Evolutionary conservation across 805 yeast species (phyloP).

Genomic region (Millerago galiae): DNA sequence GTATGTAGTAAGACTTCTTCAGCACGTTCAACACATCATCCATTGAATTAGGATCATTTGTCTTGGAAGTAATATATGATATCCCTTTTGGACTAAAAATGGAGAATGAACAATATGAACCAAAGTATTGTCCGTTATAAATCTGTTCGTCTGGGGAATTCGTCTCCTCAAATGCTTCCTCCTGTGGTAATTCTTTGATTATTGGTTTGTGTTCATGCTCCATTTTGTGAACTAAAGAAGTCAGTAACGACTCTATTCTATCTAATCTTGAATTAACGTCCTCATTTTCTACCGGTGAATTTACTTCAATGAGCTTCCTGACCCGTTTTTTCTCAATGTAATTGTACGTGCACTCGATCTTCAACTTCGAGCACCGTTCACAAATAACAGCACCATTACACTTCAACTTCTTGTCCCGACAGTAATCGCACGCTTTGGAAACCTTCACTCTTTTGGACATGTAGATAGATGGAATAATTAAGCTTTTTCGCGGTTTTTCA

Average conservation of each 20-base stretch:
- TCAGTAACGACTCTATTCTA: constrained; percentile 1
- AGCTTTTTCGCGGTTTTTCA: too few relatives aligned
- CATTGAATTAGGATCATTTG: constrained; percentile 1
- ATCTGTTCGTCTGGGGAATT: constrained; percentile 7
- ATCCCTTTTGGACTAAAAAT: constrained; percentile 33
- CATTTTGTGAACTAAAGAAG: not conserved
- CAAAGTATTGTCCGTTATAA: constrained; percentile 15
- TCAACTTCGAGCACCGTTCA: too few relatives aligned
- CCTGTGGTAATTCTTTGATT: not conserved
- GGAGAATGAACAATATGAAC: constrained; percentile 28
- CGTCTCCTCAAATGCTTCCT: not conserved
- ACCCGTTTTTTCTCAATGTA: constrained; percentile 50
- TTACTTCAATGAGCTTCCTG: not conserved
- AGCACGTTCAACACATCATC: not conserved
- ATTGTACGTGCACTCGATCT: constrained; percentile 57
- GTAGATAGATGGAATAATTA: too few relatives aligned
- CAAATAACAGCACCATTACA: constrained; percentile 53
- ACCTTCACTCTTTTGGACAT: not conserved
- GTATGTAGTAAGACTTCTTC: too few relatives aligned
- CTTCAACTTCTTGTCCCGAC: constrained; percentile 64
- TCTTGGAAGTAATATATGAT: constrained; percentile 27
- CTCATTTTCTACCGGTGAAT: not conserved
- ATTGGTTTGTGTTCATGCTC: not conserved
- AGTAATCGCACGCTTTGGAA: constrained; percentile 40
- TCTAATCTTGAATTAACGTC: not conserved